A percentile compares a stretch with the other conserved stretches of the same genome.
These are phyloP conservation scores for Fusarium burgessii DNA, from an alignment of 2,329 filamentous ascomycete genomes.

Conservation along the genomic window DNA sequence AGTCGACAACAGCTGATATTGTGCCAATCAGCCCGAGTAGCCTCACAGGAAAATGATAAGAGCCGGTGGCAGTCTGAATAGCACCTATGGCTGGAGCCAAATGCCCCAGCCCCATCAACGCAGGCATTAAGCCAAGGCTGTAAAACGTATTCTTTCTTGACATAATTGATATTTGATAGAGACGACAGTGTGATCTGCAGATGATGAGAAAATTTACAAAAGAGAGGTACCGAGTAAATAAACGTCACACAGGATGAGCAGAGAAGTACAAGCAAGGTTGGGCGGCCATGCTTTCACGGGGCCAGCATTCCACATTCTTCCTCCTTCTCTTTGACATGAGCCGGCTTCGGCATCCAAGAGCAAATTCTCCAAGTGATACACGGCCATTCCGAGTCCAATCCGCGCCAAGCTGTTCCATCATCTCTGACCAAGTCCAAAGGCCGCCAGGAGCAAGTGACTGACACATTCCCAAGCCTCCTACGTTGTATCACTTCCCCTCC, in stretches of 20 bases:
- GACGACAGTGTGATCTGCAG: not conserved
- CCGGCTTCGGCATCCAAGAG: not conserved
- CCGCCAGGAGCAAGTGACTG: not conserved
- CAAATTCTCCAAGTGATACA: not conserved
- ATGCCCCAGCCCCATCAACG: slow-evolving; percentile 21
- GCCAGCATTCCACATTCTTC: not conserved
- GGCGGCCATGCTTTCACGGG: not conserved
- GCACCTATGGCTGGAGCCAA: slow-evolving; percentile 23
- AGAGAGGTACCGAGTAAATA: not conserved
- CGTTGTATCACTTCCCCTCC: not conserved
- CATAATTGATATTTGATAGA: not conserved
- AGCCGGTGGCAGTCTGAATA: slow-evolving; percentile 11
- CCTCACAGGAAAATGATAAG: slow-evolving; percentile 13
- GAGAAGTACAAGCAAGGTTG: not conserved
- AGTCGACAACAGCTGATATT: slow-evolving; percentile 22
- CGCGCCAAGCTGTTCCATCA: not conserved
- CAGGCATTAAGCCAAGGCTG: slow-evolving; percentile 26
- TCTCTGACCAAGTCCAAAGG: not conserved
- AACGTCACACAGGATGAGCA: not conserved
- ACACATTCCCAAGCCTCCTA: not conserved
- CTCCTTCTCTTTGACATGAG: not conserved
- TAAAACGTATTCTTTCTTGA: slow-evolving; percentile 19
- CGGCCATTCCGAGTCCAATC: not conserved
- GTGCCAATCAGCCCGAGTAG: slow-evolving; percentile 20
- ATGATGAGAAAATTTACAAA: not conserved